Evolutionary conservation across 1,139 yeast species (phyloP), one percentile per base, ranked within the genome.

Genomic region (Yamadazyma sp.): DNA sequence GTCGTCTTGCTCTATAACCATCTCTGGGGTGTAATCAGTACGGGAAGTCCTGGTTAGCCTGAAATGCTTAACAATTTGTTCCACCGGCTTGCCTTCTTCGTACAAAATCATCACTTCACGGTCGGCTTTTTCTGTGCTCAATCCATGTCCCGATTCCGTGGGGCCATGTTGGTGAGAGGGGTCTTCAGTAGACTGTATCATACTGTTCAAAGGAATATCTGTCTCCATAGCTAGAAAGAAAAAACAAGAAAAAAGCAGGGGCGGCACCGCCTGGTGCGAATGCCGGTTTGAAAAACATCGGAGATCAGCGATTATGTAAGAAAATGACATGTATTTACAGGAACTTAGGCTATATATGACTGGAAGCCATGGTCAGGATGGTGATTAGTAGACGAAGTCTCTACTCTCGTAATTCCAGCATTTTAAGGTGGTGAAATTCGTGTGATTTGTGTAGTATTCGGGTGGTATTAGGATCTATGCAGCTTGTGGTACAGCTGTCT

Each of bases 1-100:
- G 9, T 17, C 31, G 2, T 18, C 20, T 3, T 17, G 17, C 4
- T 24, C 9, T 3, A 47, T 22, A 9, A 49, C 27, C 47, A 46
- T 39, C 3, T 45, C 49, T 9, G 43, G 37, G 7, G 40, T 29
- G 35, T 43, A 49, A 35, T 49, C 53, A 6, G 38, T 40, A 10
- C 51, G 24, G 7, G 38, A 36, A 28, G 47, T 44, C 26, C 49
- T 30, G 16, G 39, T 27, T 33, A 22, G 25, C 29, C 46, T 20
- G 14, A 33, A 29, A n/a, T 37, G 31, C 24, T 36, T 42, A 18
- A 44, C 46, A 12, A 37, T 27, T 6, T 45, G 41, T 28, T 35
- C 33, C 3, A 37, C 40, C n/a, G 41, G 23, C 2, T n/a, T 25
- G 5, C 45, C 45, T 15, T 12, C 22, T 25, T 27, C 17, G 25